Base-by-base conservation (phyloP, 2,329 filamentous ascomycete genomes). In the Pseudogymnoascus sp. region DNA sequence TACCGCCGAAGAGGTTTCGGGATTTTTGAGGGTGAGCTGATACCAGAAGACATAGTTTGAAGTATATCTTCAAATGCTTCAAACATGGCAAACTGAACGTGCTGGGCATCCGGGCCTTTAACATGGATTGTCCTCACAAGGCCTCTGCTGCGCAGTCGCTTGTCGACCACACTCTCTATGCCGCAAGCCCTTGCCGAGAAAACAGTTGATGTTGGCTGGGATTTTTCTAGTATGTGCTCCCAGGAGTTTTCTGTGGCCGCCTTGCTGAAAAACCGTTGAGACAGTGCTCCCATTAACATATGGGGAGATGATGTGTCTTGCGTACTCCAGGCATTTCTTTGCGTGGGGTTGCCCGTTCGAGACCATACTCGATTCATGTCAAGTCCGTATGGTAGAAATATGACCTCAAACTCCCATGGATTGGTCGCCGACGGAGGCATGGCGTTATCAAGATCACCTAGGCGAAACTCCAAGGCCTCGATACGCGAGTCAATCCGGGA, bases 371-470 rank as follows among this genome's bases (percentile, higher is more conserved):
- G 82, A 65, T 75, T 77, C 21, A 84, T 70, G n/a, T 78, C 73
- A 43, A 77, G 74, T 3, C 82, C 82, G 72, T 90, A 93, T 1
- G 90, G 90, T 6, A 93, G 73, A 63, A 92, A 85, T 1, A 93
- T 85, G 3, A 93, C 87, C 70, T 93, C 89, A 1, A 93, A 77
- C 67, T 89, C 84, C 88, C 89, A 92, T 0, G 89, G 88, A 42
- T 83, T 79, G 43, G 76, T 75, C 28, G 78, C 78, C 0, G 88
- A 85, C n/a, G 89, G 88, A 31, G 85, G 74, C 8, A 40, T n/a
- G 21, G 63, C 42, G 5, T 68, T 65, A 63, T 71, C 68, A 3
- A 74, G 64, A 34, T 72, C 68, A 18, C 65, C 66, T 9, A 74
- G 63, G 38, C 70, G 69, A 28, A 76, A 74, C 66, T 83, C 81